phyloP scores from a whole-genome alignment of 257 asterid species.

The Euphrasia confusa region DNA sequence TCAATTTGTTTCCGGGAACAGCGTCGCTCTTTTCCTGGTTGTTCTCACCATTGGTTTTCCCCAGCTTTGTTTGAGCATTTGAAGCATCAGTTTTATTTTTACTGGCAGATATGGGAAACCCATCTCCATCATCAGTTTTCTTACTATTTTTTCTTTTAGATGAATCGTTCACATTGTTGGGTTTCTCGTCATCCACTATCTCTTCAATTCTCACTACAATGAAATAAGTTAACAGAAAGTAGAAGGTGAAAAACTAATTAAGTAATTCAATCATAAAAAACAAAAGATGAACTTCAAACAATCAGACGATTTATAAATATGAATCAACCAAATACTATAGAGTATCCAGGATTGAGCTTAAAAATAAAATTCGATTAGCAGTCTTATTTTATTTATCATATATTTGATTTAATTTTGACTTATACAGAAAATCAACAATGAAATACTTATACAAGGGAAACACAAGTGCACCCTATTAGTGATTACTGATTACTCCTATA shows the following conservation, averaged over 20 bases:
- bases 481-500: no score
- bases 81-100: constrained; percentile 28
- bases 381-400: background rate
- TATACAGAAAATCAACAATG: no score
- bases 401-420: no score
- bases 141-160: constrained; percentile 50
- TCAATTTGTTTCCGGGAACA: constrained; percentile 34
- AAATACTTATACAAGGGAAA: no score
- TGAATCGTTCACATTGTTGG: constrained; percentile 31
- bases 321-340: background rate
- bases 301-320: background rate
- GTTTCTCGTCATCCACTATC: constrained; percentile 69
- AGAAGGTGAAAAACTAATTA: background rate
- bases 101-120: constrained; percentile 53
- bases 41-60: constrained; percentile 29
- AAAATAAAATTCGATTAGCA: background rate
- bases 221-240: constrained; percentile 14
- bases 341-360: background rate
- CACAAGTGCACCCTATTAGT: no score
- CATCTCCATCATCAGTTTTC: constrained; percentile 95
- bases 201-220: constrained; percentile 76
- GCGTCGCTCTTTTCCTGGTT: constrained; percentile 29
- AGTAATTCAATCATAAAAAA: background rate
- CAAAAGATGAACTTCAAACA: background rate
- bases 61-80: constrained; percentile 25